These are phyloP conservation scores for Lepiota brunneoincarnata DNA, from an alignment of 768 basidiomycete genomes.

Conservation along the genomic window DNA sequence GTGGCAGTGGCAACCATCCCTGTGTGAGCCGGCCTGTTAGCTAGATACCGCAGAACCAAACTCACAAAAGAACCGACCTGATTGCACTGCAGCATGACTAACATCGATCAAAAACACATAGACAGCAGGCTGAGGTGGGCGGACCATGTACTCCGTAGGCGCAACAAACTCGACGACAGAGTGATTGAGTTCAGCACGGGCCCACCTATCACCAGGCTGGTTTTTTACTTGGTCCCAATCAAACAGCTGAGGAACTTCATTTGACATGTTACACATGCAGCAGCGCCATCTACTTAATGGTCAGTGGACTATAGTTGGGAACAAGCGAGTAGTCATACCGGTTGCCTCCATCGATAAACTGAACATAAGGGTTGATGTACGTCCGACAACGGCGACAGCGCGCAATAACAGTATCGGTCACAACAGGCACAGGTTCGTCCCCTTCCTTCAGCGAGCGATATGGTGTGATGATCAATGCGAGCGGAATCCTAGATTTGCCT, in stretches of 20 bases:
- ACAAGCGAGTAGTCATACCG: slow-evolving; percentile 41
- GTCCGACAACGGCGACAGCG: slow-evolving; percentile 94
- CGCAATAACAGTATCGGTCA: slow-evolving; percentile 92
- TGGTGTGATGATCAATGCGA: slow-evolving; percentile 87
- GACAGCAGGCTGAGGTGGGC: slow-evolving; percentile 95
- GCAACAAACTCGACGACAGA: slow-evolving; percentile 96
- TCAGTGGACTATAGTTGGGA: not conserved
- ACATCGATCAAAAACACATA: slow-evolving; percentile 98
- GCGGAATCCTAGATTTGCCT: slow-evolving; percentile 86
- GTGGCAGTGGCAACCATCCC: slow-evolving; percentile 99
- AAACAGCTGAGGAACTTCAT: slow-evolving; percentile 97
- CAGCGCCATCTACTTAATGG: slow-evolving; percentile 79
- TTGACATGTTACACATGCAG: slow-evolving; percentile 97
- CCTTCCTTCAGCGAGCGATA: slow-evolving; percentile 85
- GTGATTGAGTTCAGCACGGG: slow-evolving; percentile 89
- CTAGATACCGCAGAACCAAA: not conserved
- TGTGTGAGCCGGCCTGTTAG: slow-evolving; percentile 21
- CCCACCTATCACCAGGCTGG: slow-evolving; percentile 94
- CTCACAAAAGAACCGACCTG: slow-evolving; percentile 45
- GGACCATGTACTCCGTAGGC: slow-evolving; percentile 99
- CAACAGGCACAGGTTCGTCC: slow-evolving; percentile 82
- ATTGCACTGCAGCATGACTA: slow-evolving; percentile 87
- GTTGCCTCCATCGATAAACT: slow-evolving; percentile 97
- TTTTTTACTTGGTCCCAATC: slow-evolving; percentile 97
- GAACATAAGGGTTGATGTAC: slow-evolving; percentile 97